phyloP scores from a whole-genome alignment of 2,329 filamentous ascomycete species.

The Paraphoma chrysanthemicola region DNA sequence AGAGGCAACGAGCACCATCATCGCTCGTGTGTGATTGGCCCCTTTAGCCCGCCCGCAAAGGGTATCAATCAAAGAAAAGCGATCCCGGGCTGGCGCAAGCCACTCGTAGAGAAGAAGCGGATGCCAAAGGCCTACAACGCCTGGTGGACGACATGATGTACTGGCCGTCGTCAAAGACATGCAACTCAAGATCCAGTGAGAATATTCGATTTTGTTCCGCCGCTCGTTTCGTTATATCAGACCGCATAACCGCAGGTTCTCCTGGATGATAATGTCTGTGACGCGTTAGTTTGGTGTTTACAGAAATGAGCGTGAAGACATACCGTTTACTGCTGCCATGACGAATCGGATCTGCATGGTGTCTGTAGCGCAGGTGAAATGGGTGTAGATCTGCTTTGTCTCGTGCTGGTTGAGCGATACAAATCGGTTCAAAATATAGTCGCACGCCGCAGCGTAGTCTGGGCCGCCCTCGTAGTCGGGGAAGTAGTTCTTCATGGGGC shows the following conservation, averaged over 20 bases:
- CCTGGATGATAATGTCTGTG: conserved; percentile 98
- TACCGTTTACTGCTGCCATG: conserved; percentile 99
- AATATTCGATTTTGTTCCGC: conserved; percentile 34
- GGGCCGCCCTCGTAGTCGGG: conserved; percentile 84
- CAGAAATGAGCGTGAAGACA: conserved; percentile 35
- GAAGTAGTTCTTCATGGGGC: conserved; percentile 79
- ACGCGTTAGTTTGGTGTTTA: conserved; percentile 50
- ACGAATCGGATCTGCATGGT: conserved; percentile 99
- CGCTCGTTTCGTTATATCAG: conserved; percentile 73
- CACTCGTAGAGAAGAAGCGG: conserved; percentile 38
- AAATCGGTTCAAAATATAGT: conserved; percentile 99
- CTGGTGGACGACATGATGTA: conserved; percentile 41
- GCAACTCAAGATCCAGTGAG: conserved; percentile 42
- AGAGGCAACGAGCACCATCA: not conserved
- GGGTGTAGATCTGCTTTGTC: conserved; percentile 99
- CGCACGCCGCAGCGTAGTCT: conserved; percentile 93
- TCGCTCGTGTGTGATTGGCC: conserved; percentile 19
- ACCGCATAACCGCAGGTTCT: conserved; percentile 96
- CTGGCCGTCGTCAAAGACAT: conserved; percentile 43
- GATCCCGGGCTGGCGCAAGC: conserved; percentile 34
- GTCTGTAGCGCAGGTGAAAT: conserved; percentile 98
- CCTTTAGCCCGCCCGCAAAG: conserved; percentile 32
- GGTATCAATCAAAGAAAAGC: conserved; percentile 48
- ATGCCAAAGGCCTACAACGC: conserved; percentile 48
- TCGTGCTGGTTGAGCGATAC: conserved; percentile 98